Conservation (phyloP, 345 rosid species). For the Psidium guajava region DNA sequence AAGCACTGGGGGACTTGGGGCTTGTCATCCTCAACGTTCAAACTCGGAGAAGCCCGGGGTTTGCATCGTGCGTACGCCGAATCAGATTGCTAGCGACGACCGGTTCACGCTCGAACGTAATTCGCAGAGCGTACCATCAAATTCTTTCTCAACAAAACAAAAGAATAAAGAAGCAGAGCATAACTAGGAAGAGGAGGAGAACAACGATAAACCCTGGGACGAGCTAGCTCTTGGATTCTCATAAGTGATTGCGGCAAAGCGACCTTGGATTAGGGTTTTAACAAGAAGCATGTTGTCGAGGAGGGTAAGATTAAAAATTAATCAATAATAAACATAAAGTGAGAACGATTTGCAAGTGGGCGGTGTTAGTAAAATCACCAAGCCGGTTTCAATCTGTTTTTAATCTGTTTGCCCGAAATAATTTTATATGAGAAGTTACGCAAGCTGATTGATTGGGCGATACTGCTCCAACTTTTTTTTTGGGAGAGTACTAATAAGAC, state of each 20-base stretch:
- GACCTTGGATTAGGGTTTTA: background rate
- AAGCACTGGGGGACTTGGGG: constrained; percentile 70
- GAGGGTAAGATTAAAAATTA: no score
- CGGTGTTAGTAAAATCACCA: no score
- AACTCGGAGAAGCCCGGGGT: constrained; percentile 50
- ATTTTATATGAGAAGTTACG: no score
- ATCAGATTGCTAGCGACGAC: background rate
- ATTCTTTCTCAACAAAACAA: background rate
- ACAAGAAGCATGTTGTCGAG: no score
- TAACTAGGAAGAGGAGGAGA: background rate
- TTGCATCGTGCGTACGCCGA: constrained; percentile 13
- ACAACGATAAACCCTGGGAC: background rate
- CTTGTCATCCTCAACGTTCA: constrained; percentile 24
- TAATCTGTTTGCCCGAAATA: no score
- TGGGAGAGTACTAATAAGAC: no score
- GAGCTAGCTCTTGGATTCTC: background rate
- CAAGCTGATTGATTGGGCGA: no score
- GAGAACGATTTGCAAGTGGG: no score
- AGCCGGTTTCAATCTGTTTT: no score
- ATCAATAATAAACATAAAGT: no score
- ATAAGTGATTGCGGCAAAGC: background rate
- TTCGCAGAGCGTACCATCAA: background rate
- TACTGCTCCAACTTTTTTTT: no score
- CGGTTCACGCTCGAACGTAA: background rate
- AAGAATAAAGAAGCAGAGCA: background rate